Evolutionary conservation across 805 yeast genomes (phyloP), one percentile per base, ranked within the genome.

Genomic region (Candida jianshihensis): DNA sequence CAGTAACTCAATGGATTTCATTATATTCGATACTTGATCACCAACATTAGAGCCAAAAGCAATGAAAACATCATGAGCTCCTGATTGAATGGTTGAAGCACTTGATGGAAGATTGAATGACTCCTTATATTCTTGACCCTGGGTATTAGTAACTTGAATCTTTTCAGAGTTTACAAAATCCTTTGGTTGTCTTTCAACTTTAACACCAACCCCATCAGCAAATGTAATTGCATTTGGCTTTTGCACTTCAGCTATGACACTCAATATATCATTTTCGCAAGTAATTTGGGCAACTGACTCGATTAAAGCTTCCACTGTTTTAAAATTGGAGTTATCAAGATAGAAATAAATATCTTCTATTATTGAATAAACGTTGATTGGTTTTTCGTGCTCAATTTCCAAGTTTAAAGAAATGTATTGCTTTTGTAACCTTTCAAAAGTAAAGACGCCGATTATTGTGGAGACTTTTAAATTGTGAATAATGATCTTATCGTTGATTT

Each of bases 11-110:
- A 85, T 54, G 0, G 96, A 81, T 13, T 46, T 46, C 8, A 57
- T 41, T 30, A 92, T 81, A 51, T 86, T 82, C 3, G 53, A 55
- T 8, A 85, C 51, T 33, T 79, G 81, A 44, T 83, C 68, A 1
- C 97, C 97, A 27, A 73, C 61, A 50, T 92, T 92, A 8, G 96
- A 77, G 0, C 99, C 99, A 63, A 92, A 83, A 0, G 96, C 96
- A 26, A 92, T 54, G 54, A 66, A 88, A 1, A 75, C 94, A 2
- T 62, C 64, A 51, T 80, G 86, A 43, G 13, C 12, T 5, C 21
- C 48, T 8, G 42, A 42, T 2, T 54, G 34, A 1, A 58, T 55
- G 1, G 72, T 70, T 22, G 64, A 49, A 36, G 65, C 57, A 39
- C 63, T 63, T 3, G 48, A 40, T 10, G 53, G 48, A 10, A 47